These are phyloP conservation scores for Fusarium tanahbumbuense DNA, from an alignment of 2,329 filamentous ascomycete species.

Conservation along the genomic window DNA sequence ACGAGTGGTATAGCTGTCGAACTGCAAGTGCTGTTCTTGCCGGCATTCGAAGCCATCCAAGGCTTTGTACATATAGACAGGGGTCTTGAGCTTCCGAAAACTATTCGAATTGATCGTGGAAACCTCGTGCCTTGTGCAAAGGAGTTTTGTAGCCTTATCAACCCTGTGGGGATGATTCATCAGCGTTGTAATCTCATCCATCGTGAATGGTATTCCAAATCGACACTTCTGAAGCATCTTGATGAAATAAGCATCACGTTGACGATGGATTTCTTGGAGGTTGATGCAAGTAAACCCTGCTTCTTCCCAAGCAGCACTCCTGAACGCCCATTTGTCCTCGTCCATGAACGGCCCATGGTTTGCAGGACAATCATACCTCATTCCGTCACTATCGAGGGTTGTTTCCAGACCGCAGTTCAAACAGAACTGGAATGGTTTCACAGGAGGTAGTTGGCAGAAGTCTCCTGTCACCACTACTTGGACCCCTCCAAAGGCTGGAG, in stretches of 20 bases:
- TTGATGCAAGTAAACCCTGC: slow-evolving; percentile 65
- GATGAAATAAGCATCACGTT: slow-evolving; percentile 65
- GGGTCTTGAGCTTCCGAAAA: slow-evolving; percentile 7
- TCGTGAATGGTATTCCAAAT: slow-evolving; percentile 55
- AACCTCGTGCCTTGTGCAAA: slow-evolving; percentile 27
- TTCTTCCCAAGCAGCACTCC: slow-evolving; percentile 64
- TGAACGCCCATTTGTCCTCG: slow-evolving; percentile 71
- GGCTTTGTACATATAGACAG: not conserved
- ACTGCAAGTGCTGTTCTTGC: not conserved
- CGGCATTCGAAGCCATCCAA: not conserved
- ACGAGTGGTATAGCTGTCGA: not conserved
- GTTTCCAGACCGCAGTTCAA: slow-evolving; percentile 29
- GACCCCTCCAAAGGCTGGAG: too few relatives aligned
- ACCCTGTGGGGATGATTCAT: slow-evolving; percentile 57
- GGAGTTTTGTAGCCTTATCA: slow-evolving; percentile 35
- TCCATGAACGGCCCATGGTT: slow-evolving; percentile 55
- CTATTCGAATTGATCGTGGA: slow-evolving; percentile 1
- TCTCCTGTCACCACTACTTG: too few relatives aligned
- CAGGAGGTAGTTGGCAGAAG: too few relatives aligned
- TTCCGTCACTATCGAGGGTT: not conserved
- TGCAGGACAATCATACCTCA: slow-evolving; percentile 45
- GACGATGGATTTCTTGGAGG: slow-evolving; percentile 66
- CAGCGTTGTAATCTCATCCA: slow-evolving; percentile 55
- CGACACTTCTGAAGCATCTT: slow-evolving; percentile 66
- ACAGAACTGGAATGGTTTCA: slow-evolving; percentile 56